Percentiles rank a stretch among this genome's conserved stretches.
These are phyloP conservation scores for Botrytis galanthina DNA, from an alignment of 2,329 filamentous ascomycete species.

Conservation along the genomic window DNA sequence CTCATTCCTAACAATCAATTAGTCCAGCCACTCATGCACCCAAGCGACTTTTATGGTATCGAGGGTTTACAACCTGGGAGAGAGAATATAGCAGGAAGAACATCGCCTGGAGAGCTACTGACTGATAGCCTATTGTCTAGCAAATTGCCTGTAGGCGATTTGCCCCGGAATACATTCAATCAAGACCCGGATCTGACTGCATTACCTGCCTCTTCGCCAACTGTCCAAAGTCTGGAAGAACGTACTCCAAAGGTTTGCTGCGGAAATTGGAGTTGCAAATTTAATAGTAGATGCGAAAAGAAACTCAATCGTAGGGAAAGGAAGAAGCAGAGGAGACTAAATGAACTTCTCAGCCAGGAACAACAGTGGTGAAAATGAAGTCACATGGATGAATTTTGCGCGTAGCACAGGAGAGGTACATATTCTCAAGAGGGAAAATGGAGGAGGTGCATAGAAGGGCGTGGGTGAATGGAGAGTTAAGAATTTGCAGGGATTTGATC, in stretches of 20 bases:
- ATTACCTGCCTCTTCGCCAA: neutral
- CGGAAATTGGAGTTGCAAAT: neutral
- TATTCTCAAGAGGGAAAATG: neutral
- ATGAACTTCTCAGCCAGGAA: neutral
- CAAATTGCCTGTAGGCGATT: neutral
- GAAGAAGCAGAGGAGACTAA: neutral
- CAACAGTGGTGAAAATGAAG: neutral
- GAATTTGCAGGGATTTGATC: neutral
- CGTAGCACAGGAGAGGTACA: neutral
- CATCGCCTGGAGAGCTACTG: neutral
- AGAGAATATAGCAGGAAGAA: neutral
- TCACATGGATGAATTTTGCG: neutral
- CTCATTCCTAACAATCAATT: neutral
- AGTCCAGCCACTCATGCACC: neutral
- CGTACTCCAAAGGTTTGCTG: neutral
- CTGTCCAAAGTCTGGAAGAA: neutral
- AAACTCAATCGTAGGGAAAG: neutral
- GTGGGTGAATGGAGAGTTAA: neutral
- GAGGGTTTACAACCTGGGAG: neutral
- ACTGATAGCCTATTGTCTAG: neutral
- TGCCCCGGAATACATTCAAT: too few species aligned
- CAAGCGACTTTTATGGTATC: neutral
- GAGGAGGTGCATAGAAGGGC: neutral
- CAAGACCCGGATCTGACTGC: neutral
- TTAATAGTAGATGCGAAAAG: neutral